Evolutionary conservation across 1,284 basidiomycete species (phyloP), one percentile per base, ranked within the genome.

Genomic region (Leucoagaricus sp.): DNA sequence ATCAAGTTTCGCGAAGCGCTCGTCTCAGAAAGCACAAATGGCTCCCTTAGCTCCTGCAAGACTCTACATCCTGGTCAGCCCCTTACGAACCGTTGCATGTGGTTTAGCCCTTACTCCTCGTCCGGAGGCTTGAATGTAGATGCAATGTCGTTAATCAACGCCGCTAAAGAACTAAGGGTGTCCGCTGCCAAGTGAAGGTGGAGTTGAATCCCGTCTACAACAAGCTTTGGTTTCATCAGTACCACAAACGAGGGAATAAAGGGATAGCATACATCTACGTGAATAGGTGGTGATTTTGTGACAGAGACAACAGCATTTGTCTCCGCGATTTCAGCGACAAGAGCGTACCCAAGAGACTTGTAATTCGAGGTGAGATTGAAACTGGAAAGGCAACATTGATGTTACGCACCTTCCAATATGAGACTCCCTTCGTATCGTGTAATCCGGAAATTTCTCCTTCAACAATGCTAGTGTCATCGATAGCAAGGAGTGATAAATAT

Each of bases 341-440:
- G 74, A 1, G 89, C 91, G 71, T 89, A 94, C 12, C 87, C 86
- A 23, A 68, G 64, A 55, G 69, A 69, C 85, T 87, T 54, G 2
- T 4, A 41, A 41, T 5, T 5, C 45, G 8, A 33, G 40, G n/a
- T 47, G 23, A 4, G 25, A 25, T 15, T 23, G 15, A 1, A n/a
- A 38, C 8, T 29, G 7, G 8, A 23, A 23, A 4, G 25, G 17
- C 12, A 19, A 28, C 12, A 9, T 25, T 0, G 25, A 19, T 31
- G n/a, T 52, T 49, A 73, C 80, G 55, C 59, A 91, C 92, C 79
- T 83, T 91, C 93, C 92, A 95, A 54, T 80, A 73, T 10, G 78
- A 69, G 17, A 77, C 63, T 19, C 85, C 83, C 12, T 49, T 65
- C 33, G 58, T 54, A 42, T 57, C 54, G 1, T 51, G 55, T 19